These are phyloP conservation scores for Adiantum capillusveneris DNA, from an alignment of 75 land plant species.

Conservation along the genomic window DNA sequence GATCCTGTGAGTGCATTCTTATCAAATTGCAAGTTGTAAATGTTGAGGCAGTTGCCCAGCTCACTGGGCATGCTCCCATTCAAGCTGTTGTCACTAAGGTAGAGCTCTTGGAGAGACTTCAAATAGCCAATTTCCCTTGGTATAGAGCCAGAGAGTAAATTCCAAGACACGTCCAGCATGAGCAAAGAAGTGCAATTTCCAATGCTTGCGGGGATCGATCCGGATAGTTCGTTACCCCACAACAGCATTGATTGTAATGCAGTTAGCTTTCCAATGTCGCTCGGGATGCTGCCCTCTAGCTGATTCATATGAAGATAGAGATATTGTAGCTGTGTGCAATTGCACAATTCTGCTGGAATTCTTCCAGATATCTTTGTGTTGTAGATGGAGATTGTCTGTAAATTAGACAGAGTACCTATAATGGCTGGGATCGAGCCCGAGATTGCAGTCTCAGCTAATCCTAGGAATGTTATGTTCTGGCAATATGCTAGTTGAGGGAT, in stretches of 20 bases:
- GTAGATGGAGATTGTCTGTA: slow-evolving; percentile 65
- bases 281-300: slow-evolving; percentile 62
- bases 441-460: neutral
- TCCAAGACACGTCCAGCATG: slow-evolving; percentile 40
- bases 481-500: slow-evolving; percentile 70
- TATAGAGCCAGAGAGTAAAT: slow-evolving; percentile 38
- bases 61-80: slow-evolving; percentile 39
- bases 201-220: slow-evolving; percentile 32
- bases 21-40: slow-evolving; percentile 54
- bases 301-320: slow-evolving; percentile 58
- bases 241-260: slow-evolving; percentile 27
- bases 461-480: slow-evolving; percentile 30
- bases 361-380: slow-evolving; percentile 59
- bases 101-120: slow-evolving; percentile 36
- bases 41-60: slow-evolving; percentile 40
- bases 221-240: slow-evolving; percentile 45
- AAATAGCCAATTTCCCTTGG: slow-evolving; percentile 42
- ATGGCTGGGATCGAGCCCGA: slow-evolving; percentile 1
- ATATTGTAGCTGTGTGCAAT: slow-evolving; percentile 37
- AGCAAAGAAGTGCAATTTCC: slow-evolving; percentile 22
- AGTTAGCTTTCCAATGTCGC: slow-evolving; percentile 21
- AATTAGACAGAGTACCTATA: slow-evolving; percentile 34
- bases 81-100: slow-evolving; percentile 36
- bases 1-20: slow-evolving; percentile 56
- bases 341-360: slow-evolving; percentile 62